Percentiles rank a stretch among this genome's conserved stretches.
phyloP scores from a whole-genome alignment of 1,284 basidiomycete species.

The Trametes versicolor region DNA sequence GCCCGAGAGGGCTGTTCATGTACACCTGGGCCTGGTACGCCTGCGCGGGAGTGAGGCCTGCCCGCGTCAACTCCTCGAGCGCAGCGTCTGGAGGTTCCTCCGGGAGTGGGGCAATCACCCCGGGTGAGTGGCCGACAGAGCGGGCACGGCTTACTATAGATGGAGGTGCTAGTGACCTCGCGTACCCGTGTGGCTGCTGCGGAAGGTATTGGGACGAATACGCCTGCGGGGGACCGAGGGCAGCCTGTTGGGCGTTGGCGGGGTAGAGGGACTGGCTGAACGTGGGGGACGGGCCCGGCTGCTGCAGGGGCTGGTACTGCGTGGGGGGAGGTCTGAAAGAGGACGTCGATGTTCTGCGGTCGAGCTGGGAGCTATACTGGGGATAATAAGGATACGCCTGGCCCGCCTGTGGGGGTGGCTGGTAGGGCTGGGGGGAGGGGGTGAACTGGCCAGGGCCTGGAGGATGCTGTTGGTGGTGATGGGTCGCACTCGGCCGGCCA shows the following conservation, averaged over 20 bases:
- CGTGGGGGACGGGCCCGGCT: constrained; percentile 32
- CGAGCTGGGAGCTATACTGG: constrained; percentile 40
- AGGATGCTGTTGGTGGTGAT: constrained; percentile 58
- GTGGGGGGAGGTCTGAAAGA: constrained; percentile 38
- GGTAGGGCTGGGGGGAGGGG: constrained; percentile 42
- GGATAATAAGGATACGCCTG: constrained; percentile 45
- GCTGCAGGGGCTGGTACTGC: constrained; percentile 30
- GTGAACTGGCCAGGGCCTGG: constrained; percentile 35
- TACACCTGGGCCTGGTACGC: constrained; percentile 82
- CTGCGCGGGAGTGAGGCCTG: constrained; percentile 77
- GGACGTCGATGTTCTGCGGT: constrained; percentile 41
- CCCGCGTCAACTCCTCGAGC: constrained; percentile 56
- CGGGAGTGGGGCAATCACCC: constrained; percentile 57
- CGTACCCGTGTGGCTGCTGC: constrained; percentile 38
- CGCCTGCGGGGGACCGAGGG: constrained; percentile 24
- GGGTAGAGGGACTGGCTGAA: constrained; percentile 35
- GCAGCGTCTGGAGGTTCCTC: constrained; percentile 65
- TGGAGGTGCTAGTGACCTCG: constrained; percentile 51
- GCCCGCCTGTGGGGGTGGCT: constrained; percentile 42
- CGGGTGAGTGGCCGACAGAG: constrained; percentile 61
- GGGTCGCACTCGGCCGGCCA: constrained; percentile 70
- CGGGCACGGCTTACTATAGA: constrained; percentile 54
- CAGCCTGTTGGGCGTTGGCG: constrained; percentile 14
- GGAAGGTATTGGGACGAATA: constrained; percentile 37
- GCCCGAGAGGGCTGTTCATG: constrained; percentile 47